Percentiles rank a stretch among this genome's conserved stretches.
Conservation (phyloP, 2,329 filamentous ascomycete species). For the Pyrenochaeta sp. region DNA sequence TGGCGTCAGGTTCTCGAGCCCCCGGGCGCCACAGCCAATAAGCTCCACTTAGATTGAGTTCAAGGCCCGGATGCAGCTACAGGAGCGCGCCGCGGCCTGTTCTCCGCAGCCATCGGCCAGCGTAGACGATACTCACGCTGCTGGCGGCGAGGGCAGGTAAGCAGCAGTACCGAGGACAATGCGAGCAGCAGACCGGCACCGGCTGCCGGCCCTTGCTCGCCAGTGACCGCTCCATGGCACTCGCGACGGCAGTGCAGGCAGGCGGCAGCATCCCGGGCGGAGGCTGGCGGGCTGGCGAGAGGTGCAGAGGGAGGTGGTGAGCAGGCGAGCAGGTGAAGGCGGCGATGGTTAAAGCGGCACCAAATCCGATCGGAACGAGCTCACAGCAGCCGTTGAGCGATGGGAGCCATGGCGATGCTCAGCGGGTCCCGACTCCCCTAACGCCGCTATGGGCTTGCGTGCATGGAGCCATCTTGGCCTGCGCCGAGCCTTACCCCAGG, state of each 20-base stretch:
- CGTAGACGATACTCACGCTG: slow-evolving; percentile 28
- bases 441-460: slow-evolving; percentile 39
- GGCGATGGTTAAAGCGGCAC: slow-evolving; percentile 32
- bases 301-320: too few species aligned
- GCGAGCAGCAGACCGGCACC: slow-evolving; percentile 12
- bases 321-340: too few species aligned
- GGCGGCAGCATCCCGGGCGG: too few species aligned
- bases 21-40: slow-evolving; percentile 37
- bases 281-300: too few species aligned
- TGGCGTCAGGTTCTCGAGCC: slow-evolving; percentile 40
- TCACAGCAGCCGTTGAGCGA: slow-evolving; percentile 39
- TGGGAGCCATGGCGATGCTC: slow-evolving; percentile 31
- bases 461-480: slow-evolving; percentile 40
- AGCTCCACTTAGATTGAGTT: slow-evolving; percentile 43
- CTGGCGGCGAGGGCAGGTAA: slow-evolving; percentile 57
- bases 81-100: slow-evolving; percentile 39
- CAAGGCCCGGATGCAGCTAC: slow-evolving; percentile 40
- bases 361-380: slow-evolving; percentile 35
- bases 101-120: slow-evolving; percentile 22
- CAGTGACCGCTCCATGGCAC: slow-evolving; percentile 5
- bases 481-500: slow-evolving; percentile 30
- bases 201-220: slow-evolving; percentile 24
- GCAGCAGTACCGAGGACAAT: slow-evolving; percentile 16
- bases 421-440: slow-evolving; percentile 33
- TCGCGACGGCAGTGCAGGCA: too few species aligned